phyloP scores from a whole-genome alignment of 2,329 filamentous ascomycete genomes.

The Scedosporium dehoogii region DNA sequence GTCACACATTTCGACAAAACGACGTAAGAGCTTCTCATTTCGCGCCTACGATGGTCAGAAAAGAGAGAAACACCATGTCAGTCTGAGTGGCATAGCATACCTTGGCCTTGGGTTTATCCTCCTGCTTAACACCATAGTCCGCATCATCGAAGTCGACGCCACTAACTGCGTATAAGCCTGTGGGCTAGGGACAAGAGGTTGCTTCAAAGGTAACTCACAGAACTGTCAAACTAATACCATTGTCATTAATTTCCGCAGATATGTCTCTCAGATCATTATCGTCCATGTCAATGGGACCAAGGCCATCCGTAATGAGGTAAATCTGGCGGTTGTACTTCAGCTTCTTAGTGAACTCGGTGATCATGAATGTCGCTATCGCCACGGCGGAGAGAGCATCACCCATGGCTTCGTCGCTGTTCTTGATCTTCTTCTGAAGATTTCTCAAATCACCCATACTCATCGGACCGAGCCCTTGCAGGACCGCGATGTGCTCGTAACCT shows the following conservation, averaged over 20 bases:
- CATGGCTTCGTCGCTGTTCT: conserved; percentile 53
- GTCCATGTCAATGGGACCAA: conserved; percentile 61
- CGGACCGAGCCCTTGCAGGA: conserved; percentile 58
- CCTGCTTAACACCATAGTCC: conserved; percentile 86
- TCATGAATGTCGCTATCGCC: conserved; percentile 80
- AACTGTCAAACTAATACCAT: conserved; percentile 67
- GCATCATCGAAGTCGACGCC: conserved; percentile 90
- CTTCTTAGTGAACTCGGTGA: conserved; percentile 66
- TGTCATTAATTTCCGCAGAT: conserved; percentile 60
- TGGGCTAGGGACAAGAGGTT: not conserved
- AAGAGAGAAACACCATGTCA: not conserved
- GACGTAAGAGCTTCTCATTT: conserved; percentile 62
- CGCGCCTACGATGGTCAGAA: conserved; percentile 21
- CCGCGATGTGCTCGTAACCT: conserved; percentile 71
- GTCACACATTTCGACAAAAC: conserved; percentile 55
- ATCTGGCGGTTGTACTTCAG: conserved; percentile 75
- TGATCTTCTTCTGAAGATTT: conserved; percentile 51
- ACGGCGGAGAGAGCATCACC: conserved; percentile 87
- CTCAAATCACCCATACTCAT: conserved; percentile 60
- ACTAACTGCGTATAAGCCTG: conserved; percentile 26
- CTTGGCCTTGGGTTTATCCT: conserved; percentile 67
- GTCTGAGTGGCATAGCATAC: conserved; percentile 24
- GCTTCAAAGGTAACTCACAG: conserved; percentile 44
- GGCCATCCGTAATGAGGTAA: conserved; percentile 75
- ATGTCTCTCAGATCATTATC: conserved; percentile 54